Evolutionary conservation across 1,284 basidiomycete species (phyloP), one percentile per base, ranked within the genome.

Genomic region (Ganoderma lucidum): DNA sequence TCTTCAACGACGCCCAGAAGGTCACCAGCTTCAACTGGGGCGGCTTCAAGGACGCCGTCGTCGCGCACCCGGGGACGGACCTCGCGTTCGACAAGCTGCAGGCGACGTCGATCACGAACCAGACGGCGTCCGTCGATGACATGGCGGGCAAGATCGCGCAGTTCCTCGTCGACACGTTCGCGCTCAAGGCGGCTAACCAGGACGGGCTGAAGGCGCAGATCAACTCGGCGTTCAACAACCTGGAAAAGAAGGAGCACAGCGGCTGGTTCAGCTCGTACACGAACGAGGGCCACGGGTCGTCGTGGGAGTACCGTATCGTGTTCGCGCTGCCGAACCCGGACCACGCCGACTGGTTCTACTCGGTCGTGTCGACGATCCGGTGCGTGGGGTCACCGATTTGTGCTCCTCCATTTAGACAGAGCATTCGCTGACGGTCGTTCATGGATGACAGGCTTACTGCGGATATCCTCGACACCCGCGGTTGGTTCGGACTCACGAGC

Each of bases 51-150:
- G 48, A 53, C 48, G 48, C 48, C 48, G 48, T 53, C 48, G 48
- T 28, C 23, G 48, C 48, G 3, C 48, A 53, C 48, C 48, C 23
- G 10, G 48, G 48, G 23, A 53, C 48, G 3, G 48, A 53, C 48
- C 48, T 53, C 48, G 48, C 48, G 23, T 53, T 53, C 48, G 48
- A 53, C 48, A 53, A 53, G 48, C 48, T 53, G 23, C 48, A 53
- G 5, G 8, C 48, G 12, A 53, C 48, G 23, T 53, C 48, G 48
- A 53, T 53, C 48, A 53, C 48, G 48, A 53, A 53, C 48, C 48
- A 53, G 48, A 53, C 48, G 2, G 23, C 48, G 48, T 53, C 48
- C 23, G 48, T 53, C 48, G 48, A 53, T 23, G 48, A 53, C 48
- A 53, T 53, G 48, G 48, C 48, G 23, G 9, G 10, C 48, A 53